Evolutionary conservation across 2,329 filamentous ascomycete species (phyloP).

Genomic region (Colletotrichum aenigma): DNA sequence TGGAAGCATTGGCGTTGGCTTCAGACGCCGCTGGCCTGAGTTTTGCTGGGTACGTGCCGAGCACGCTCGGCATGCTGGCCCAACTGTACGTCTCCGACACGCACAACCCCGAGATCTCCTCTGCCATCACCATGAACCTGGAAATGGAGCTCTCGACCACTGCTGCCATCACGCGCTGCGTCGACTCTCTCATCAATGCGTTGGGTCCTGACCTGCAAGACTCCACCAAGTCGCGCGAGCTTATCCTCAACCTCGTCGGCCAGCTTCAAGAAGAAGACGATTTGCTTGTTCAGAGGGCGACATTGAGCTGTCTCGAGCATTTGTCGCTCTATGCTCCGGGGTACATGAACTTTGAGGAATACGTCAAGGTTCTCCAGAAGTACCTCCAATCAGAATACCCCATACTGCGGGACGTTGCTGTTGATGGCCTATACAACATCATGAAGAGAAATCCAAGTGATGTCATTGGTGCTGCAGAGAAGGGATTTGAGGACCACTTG

Average conservation of each 20-base stretch:
- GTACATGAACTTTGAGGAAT: constrained; percentile 81
- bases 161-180: constrained; percentile 82
- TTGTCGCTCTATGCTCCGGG: constrained; percentile 89
- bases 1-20: constrained; percentile 85
- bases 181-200: constrained; percentile 96
- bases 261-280: constrained; percentile 76
- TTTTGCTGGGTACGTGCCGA: constrained; percentile 88
- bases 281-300: constrained; percentile 73
- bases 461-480: constrained; percentile 76
- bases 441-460: constrained; percentile 92
- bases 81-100: constrained; percentile 92
- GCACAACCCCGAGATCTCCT: constrained; percentile 83
- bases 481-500: constrained; percentile 85
- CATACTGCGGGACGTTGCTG: constrained; percentile 77
- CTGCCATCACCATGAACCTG: constrained; percentile 85
- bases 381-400: constrained; percentile 73
- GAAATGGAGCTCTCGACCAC: constrained; percentile 85
- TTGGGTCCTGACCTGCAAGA: constrained; percentile 95
- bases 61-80: constrained; percentile 90
- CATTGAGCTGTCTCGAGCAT: constrained; percentile 85
- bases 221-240: constrained; percentile 85
- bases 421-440: constrained; percentile 89
- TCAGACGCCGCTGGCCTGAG: constrained; percentile 92
- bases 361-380: constrained; percentile 81
- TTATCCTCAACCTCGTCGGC: constrained; percentile 85